Conservation (phyloP, 164 flowering plant genomes). For the Piper longum region DNA sequence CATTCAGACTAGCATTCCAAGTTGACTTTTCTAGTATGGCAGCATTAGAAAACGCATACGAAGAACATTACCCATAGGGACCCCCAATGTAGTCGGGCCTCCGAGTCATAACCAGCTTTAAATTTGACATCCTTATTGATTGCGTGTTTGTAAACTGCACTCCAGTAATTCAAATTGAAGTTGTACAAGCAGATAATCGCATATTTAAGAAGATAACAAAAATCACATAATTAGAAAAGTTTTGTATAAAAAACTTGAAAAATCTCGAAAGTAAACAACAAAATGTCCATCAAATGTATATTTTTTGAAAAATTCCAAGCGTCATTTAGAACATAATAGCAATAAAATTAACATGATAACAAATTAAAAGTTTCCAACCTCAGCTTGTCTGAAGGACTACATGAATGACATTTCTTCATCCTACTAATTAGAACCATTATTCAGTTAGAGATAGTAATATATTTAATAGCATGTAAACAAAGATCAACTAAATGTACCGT, state of each 20-base stretch:
- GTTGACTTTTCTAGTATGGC: too few species aligned
- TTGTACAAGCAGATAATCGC: conserved; percentile 69
- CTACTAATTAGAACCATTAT: conserved; percentile 23
- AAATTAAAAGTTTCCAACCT: conserved; percentile 31
- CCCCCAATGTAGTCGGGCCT: conserved; percentile 83
- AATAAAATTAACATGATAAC: not conserved
- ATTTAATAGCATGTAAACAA: not conserved
- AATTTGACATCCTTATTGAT: conserved; percentile 65
- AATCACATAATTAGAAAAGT: not conserved
- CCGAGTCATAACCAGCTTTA: conserved; percentile 95
- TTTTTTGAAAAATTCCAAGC: not conserved
- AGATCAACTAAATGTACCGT: conserved; percentile 34
- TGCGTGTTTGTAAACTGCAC: conserved; percentile 75
- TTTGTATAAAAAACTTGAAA: not conserved
- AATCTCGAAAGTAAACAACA: too few species aligned
- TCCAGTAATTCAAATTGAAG: conserved; percentile 68
- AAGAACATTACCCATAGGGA: conserved; percentile 73
- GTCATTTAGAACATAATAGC: not conserved
- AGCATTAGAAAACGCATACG: not conserved
- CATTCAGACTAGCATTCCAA: not conserved
- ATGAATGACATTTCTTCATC: conserved; percentile 73
- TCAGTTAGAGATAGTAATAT: not conserved
- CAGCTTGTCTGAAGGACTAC: conserved; percentile 66
- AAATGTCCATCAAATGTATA: too few species aligned
- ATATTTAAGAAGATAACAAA: not conserved